A percentile compares a stretch with the other conserved stretches of the same genome.
Evolutionary conservation across 441 rosid species (phyloP).

Genomic region (Pelargonium citronellum): DNA sequence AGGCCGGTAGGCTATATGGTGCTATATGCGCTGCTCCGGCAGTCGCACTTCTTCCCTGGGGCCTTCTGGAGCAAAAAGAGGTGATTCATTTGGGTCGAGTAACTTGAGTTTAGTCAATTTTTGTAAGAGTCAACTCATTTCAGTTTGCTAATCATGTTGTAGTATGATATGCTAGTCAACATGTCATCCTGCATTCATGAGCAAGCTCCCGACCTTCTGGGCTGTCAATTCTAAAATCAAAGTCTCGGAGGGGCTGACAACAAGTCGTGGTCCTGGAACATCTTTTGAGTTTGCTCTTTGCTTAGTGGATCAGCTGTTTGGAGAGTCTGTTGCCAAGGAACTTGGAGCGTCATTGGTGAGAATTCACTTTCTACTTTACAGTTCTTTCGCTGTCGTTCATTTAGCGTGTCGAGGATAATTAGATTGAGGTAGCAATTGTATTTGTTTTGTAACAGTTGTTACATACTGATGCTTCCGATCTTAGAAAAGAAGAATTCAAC

Average conservation of each 20-base stretch:
- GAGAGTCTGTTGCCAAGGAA: constrained; percentile 65
- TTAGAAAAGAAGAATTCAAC: constrained; percentile 62
- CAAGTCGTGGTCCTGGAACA: constrained; percentile 96
- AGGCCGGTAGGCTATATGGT: constrained; percentile 62
- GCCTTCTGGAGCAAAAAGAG: constrained; percentile 65
- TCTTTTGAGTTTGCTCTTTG: constrained; percentile 73
- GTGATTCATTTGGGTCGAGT: constrained; percentile 28
- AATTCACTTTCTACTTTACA: neutral
- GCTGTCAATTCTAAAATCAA: constrained; percentile 78
- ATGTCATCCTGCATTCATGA: constrained; percentile 83
- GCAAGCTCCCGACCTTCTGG: constrained; percentile 85
- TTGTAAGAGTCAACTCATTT: constrained; percentile 15
- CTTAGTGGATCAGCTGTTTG: constrained; percentile 73
- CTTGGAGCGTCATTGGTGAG: constrained; percentile 58
- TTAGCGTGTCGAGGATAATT: neutral
- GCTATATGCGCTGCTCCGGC: constrained; percentile 96
- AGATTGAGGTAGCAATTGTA: constrained; percentile 19
- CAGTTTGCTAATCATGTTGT: constrained; percentile 44
- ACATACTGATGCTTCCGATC: constrained; percentile 34
- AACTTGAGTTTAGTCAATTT: neutral
- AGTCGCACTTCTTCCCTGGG: constrained; percentile 92
- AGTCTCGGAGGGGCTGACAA: constrained; percentile 84
- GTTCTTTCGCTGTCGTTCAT: neutral
- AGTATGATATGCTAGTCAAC: constrained; percentile 65
- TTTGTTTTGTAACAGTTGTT: constrained; percentile 40